Base-by-base conservation (phyloP, 2,329 filamentous ascomycete species). In the Colletotrichum tamarilloi region DNA sequence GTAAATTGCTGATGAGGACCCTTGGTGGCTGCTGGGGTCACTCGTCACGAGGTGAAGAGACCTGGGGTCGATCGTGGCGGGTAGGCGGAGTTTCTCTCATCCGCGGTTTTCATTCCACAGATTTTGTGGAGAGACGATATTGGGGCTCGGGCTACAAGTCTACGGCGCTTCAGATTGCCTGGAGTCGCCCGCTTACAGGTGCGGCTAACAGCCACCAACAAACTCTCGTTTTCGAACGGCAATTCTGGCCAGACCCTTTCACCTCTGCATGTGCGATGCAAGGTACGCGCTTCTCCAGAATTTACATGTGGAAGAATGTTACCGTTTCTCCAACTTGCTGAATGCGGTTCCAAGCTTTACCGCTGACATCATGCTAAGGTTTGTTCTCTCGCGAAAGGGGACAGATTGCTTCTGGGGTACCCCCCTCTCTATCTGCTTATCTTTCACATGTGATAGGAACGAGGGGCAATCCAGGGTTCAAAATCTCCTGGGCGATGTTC, bases 391-490 rank as follows among this genome's bases (percentile, higher is more conserved):
- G 73, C 66, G 58, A 30, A 71, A 75, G 60, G 73, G 71, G 62
- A 63, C 67, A 30, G 62, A 56, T 32, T 74, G 32, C 58, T 46
- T 67, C 66, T 67, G 66, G 68, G 67, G 59, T 67, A 49, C 53
- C 62, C 70, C 62, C 62, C 70, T 57, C 62, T 32, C 46, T 42
- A 49, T 49, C 60, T 42, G 24, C 60, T 68, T 69, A 73, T 73
- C 69, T 68, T 68, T 74, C 46, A 71, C 73, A 75, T 75, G 73
- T 75, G 73, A 74, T 32, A 28, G 65, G 28, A 59, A 65, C 32
- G 66, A 69, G 64, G 69, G 57, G 66, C 32, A 58, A 59, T 55
- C 24, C 62, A 72, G 59, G 62, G 42, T 19, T 57, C 24, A 16
- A 68, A 60, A 68, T 62, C 49, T 53, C 28, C 22, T 56, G 56